Evolutionary conservation across 2,329 filamentous ascomycete species (phyloP), one percentile per base, ranked within the genome.

Genomic region (Pestalotiopsis sp.): DNA sequence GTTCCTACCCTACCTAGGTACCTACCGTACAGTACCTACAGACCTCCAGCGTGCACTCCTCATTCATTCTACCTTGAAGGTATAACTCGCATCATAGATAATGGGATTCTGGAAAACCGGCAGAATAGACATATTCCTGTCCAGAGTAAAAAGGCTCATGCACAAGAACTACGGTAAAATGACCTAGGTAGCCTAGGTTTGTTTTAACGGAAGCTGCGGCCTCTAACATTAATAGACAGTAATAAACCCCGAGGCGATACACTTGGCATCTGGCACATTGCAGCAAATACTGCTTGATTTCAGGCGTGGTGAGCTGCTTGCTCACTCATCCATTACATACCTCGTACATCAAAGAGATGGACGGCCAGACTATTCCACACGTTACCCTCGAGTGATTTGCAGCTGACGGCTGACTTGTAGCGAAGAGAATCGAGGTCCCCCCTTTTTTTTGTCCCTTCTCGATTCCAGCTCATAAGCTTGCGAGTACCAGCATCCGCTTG

Each of bases 161-260:
- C 49, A 65, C 31, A 27, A 45, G 63, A 55, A 65, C 52, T 65
- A 25, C 45, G 63, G 36, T 36, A n/a, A 52, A 65, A 45, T 49
- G 25, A 58, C 63, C 13, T 65, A 65, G n/a, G n/a, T n/a, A n/a
- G n/a, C n/a, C n/a, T n/a, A n/a, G 59, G 59, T 7, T 13, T 17
- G 14, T 12, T 4, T 20, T 23, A 4, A 14, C 4, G 13, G 59
- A 27, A 38, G 36, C 27, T n/a, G 25, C 17, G 27, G 59, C 59
- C 27, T 31, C 59, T 36, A 20, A 20, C 27, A 36, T 36, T 36
- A 60, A 60, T 36, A 62, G n/a, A 52, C 17, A 23, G 31, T 20
- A 17, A 62, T 62, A 14, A 31, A 12, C 27, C 14, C 27, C 27
- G 20, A 62, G 59, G 23, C 17, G 13, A 52, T 52, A n/a, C 45